Percentiles rank a stretch among this genome's conserved stretches.
These are phyloP conservation scores for Aspergillus clavatus DNA, from an alignment of 2,329 filamentous ascomycete species.

Conservation along the genomic window DNA sequence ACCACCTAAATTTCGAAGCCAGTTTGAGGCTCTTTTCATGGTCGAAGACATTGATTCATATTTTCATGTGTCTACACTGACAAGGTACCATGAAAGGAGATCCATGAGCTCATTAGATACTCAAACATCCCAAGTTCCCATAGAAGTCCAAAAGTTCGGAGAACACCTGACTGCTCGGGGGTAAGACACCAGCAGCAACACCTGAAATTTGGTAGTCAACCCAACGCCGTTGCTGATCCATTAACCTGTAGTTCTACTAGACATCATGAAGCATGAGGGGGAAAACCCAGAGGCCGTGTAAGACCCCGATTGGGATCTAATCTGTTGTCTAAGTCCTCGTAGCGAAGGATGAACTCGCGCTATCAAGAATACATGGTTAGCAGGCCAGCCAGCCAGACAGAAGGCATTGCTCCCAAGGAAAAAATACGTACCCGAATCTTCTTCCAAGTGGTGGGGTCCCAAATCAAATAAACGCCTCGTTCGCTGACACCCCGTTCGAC, in stretches of 20 bases:
- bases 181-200: constrained; percentile 21
- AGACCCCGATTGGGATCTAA: constrained; percentile 37
- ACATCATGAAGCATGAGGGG: constrained; percentile 35
- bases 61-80: neutral
- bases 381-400: neutral
- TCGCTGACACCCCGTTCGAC: constrained; percentile 46
- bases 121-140: constrained; percentile 23
- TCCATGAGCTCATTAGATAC: constrained; percentile 25
- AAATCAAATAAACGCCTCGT: constrained; percentile 49
- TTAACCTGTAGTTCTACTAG: constrained; percentile 14
- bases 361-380: constrained; percentile 21
- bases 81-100: constrained; percentile 10
- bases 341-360: constrained; percentile 47
- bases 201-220: constrained; percentile 22
- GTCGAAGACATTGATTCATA: neutral
- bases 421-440: constrained; percentile 41
- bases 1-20: neutral
- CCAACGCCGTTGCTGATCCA: constrained; percentile 32
- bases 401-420: neutral
- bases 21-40: neutral
- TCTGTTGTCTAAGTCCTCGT: constrained; percentile 47
- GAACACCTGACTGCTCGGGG: constrained; percentile 24
- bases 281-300: constrained; percentile 32
- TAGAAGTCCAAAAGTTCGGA: constrained; percentile 21
- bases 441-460: constrained; percentile 48